Evolutionary conservation across 2,329 filamentous ascomycete species (phyloP).

Genomic region (Cadophora luteo-olivacea): DNA sequence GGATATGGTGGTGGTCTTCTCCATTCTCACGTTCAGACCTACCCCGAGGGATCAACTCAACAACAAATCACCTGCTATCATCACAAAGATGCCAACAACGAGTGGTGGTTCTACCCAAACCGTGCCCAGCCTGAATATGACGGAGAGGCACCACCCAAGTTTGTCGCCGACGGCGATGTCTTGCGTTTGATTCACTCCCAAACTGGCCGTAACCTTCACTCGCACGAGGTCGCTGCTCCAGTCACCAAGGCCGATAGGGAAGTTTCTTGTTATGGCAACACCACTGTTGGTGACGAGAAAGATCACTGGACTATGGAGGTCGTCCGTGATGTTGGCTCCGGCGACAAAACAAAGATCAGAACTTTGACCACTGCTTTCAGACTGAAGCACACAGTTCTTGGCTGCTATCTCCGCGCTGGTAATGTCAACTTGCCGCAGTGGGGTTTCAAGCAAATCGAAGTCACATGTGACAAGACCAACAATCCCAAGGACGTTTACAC

Average conservation of each 20-base stretch:
- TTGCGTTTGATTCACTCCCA: slow-evolving; percentile 93
- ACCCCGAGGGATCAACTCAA: slow-evolving; percentile 89
- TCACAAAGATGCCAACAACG: slow-evolving; percentile 99
- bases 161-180: slow-evolving; percentile 76
- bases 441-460: slow-evolving; percentile 99
- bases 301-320: slow-evolving; percentile 97
- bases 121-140: slow-evolving; percentile 77
- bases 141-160: slow-evolving; percentile 72
- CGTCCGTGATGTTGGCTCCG: slow-evolving; percentile 80
- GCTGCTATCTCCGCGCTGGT: slow-evolving; percentile 93
- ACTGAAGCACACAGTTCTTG: slow-evolving; percentile 79
- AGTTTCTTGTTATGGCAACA: slow-evolving; percentile 95
- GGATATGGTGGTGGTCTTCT: slow-evolving; percentile 96
- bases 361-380: slow-evolving; percentile 95
- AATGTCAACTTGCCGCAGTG: slow-evolving; percentile 97
- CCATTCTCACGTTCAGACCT: slow-evolving; percentile 96
- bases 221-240: slow-evolving; percentile 87
- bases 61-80: slow-evolving; percentile 99
- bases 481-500: slow-evolving; percentile 93
- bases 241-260: slow-evolving; percentile 89
- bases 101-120: slow-evolving; percentile 99
- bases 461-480: slow-evolving; percentile 92
- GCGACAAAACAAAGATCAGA: slow-evolving; percentile 80
- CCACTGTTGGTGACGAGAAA: slow-evolving; percentile 94
- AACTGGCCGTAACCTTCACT: slow-evolving; percentile 96